Percentiles rank a stretch among this genome's conserved stretches.
Evolutionary conservation across 371 early-diverging fungal species (phyloP).

Genomic region (Lichtheimia ramosa): DNA sequence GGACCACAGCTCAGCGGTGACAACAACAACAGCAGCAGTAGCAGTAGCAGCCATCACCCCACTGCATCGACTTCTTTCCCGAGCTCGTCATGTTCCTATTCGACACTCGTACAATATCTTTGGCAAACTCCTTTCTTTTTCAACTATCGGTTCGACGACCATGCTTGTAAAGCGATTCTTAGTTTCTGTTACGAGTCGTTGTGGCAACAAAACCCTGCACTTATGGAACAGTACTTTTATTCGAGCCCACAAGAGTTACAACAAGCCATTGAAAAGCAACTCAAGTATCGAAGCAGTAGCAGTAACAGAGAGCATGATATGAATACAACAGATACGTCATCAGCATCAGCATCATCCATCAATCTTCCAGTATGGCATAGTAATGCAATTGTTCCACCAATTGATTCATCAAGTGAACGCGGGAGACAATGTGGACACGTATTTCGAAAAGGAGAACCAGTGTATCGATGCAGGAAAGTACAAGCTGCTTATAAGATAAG

Average conservation of each 20-base stretch:
- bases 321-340: neutral
- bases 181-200: constrained; percentile 48
- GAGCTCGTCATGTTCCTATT: neutral
- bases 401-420: constrained; percentile 49
- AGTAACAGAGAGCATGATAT: neutral
- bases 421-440: constrained; percentile 86
- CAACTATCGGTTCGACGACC: constrained; percentile 45
- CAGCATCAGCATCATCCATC: neutral
- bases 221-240: constrained; percentile 51
- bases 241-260: constrained; percentile 38
- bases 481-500: neutral
- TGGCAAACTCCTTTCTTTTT: constrained; percentile 47
- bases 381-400: constrained; percentile 29
- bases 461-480: constrained; percentile 79
- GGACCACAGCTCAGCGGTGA: too few species aligned
- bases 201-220: constrained; percentile 48
- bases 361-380: constrained; percentile 26
- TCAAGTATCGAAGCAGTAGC: neutral
- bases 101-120: constrained; percentile 29
- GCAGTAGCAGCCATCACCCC: too few species aligned
- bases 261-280: constrained; percentile 27
- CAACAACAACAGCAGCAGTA: too few species aligned
- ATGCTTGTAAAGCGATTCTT: constrained; percentile 47
- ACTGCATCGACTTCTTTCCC: constrained; percentile 5
- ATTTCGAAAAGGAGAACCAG: constrained; percentile 80